Evolutionary conservation across 1,284 basidiomycete genomes (phyloP), one percentile per base, ranked within the genome.

Genomic region (Pulveroboletus sp.): DNA sequence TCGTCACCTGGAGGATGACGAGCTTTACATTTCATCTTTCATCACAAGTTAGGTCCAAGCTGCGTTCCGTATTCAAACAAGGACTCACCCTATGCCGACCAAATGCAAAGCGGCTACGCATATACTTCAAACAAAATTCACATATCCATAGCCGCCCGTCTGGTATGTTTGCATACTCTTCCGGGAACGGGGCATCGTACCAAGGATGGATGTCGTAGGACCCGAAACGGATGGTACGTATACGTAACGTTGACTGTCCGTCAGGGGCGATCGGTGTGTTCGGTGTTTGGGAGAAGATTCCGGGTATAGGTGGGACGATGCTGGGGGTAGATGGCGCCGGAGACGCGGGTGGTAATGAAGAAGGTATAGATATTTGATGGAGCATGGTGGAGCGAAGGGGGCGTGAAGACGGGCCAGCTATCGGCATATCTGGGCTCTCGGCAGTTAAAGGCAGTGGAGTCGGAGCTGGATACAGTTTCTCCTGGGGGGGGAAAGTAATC

Each of bases 141-240:
- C 97, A 99, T 69, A 98, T 87, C 94, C 95, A 98, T 45, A 99
- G 74, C 49, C 89, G 80, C 13, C 96, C 96, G 65, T 98, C 94
- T 8, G 95, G 93, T 51, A 98, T 90, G 61, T 87, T 85, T 33
- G 93, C 86, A 73, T 98, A 99, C 72, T 99, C 97, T 72, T 99
- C 96, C 0, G 97, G 97, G 71, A 98, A 99, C 2, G 97, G 97
- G 12, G 97, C 96, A 68, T 98, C 93, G 72, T 94, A 99, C 97
- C 97, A 99, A 1, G 96, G 98, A 68, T 96, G 88, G 67, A 99
- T 95, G 69, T 99, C 95, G 69, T 81, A 97, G 41, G 86, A 81
- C n/a, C 95, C 96, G 65, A 99, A 97, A 19, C 95, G 86, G 59
- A 99, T 95, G 52, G 82, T 86, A 54, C 86, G 86, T 76, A 97